Base-by-base conservation (phyloP, 768 basidiomycete species). In the Hemileccinum impolitum region DNA sequence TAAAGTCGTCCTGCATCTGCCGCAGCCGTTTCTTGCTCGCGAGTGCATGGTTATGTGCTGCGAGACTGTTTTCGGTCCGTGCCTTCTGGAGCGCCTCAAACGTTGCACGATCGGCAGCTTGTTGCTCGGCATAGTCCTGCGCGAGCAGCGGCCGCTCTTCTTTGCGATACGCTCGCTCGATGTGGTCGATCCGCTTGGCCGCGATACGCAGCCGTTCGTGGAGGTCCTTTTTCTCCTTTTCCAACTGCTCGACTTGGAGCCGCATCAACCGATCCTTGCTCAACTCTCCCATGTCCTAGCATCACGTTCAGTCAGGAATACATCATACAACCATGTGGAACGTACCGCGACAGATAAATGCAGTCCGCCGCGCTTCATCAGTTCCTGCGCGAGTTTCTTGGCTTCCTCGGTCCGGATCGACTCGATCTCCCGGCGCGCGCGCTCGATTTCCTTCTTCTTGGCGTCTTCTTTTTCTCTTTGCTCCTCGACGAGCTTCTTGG, bases 151-250 rank as follows among this genome's bases (percentile, higher is more conserved):
- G 88, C 6, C 84, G 79, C 65, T 98, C 95, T 42, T 93, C 94
- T 67, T 93, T 92, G 57, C 95, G 87, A 71, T 86, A 90, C 1
- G 94, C 94, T 46, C 94, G 91, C 70, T 98, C 95, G 65, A 89
- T 66, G 71, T 99, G 95, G 64, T 98, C 96, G 58, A 97, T 80
- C 21, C 94, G 87, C 72, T 98, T 98, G 32, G 84, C 66, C 38
- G 85, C 78, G 55, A 94, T 81, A 19, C 92, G 85, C 41, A 95
- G 76, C 18, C 87, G 80, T 59, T 93, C 89, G 49, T 77, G 78
- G 55, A 90, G 74, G 57, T 93, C 89, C 60, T 82, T 86, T 77
- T 94, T 95, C 72, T 98, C 94, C 72, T 95, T 96, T 73, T 96
- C 96, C 39, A 97, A 77, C 63, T 97, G 93, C 56, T 92, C 85